These are phyloP conservation scores for Aspergillus aculeatus DNA, from an alignment of 2,329 filamentous ascomycete species.

Conservation along the genomic window DNA sequence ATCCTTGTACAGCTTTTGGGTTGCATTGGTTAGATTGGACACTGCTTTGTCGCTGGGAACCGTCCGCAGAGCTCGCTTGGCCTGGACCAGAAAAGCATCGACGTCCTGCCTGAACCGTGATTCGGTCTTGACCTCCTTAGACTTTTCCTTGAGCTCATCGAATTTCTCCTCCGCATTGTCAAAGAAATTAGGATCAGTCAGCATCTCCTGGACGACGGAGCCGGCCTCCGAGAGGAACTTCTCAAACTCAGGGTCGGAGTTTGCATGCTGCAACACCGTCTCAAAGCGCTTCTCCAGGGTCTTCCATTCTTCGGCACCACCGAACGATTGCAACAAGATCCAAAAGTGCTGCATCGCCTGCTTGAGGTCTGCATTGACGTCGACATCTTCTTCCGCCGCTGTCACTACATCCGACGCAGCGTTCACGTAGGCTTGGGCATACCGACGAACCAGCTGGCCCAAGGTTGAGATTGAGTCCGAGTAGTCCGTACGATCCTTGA, in stretches of 20 bases:
- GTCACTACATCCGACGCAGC: constrained; percentile 66
- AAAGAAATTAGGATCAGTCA: constrained; percentile 84
- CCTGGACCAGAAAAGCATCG: constrained; percentile 67
- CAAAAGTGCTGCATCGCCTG: constrained; percentile 77
- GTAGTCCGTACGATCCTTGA: constrained; percentile 78
- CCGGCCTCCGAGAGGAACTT: constrained; percentile 71
- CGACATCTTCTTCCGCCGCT: constrained; percentile 67
- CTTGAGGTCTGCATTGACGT: constrained; percentile 72
- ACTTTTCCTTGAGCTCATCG: constrained; percentile 57
- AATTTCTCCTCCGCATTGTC: constrained; percentile 69
- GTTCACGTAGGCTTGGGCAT: constrained; percentile 73
- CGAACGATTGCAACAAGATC: constrained; percentile 76
- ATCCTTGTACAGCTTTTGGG: constrained; percentile 65
- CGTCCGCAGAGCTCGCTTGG: constrained; percentile 65
- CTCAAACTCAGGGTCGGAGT: constrained; percentile 80
- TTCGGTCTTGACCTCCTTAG: constrained; percentile 59
- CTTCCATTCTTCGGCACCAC: constrained; percentile 72
- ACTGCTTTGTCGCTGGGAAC: constrained; percentile 72
- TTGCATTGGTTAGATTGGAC: constrained; percentile 65
- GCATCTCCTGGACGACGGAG: constrained; percentile 71
- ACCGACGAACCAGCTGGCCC: constrained; percentile 71
- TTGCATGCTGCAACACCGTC: constrained; percentile 68
- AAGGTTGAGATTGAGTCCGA: constrained; percentile 80
- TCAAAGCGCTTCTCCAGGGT: constrained; percentile 67
- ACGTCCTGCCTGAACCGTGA: constrained; percentile 71